A percentile compares a stretch with the other conserved stretches of the same genome.
These are phyloP conservation scores for Phaeosphaeriaceae sp. DNA, from an alignment of 2,329 filamentous ascomycete genomes.

Conservation along the genomic window DNA sequence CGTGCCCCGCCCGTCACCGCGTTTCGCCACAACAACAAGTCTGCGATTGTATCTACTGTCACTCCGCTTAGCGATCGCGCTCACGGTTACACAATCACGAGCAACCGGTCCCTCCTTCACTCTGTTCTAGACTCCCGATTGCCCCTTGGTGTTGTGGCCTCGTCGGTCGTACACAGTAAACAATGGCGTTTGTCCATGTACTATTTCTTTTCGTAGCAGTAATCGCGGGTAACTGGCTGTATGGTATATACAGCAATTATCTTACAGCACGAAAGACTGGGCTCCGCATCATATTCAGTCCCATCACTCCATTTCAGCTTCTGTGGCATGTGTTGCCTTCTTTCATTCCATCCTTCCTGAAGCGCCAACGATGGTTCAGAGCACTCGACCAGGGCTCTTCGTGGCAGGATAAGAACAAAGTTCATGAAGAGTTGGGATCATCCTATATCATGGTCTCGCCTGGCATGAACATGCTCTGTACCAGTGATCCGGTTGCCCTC, in stretches of 20 bases:
- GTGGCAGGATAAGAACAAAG: conserved; percentile 20
- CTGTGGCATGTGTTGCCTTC: conserved; percentile 14
- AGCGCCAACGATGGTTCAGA: conserved; percentile 17
- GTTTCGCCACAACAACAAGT: neutral
- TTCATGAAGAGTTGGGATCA: conserved; percentile 19
- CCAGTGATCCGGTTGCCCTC: conserved; percentile 21
- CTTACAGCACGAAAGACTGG: conserved; percentile 15
- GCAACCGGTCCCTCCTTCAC: neutral
- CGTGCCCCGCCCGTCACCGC: neutral
- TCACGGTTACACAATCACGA: neutral
- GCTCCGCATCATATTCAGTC: conserved; percentile 21
- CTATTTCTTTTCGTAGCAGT: conserved; percentile 6
- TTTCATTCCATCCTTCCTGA: conserved; percentile 3
- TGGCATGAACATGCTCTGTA: conserved; percentile 18
- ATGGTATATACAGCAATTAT: conserved; percentile 23
- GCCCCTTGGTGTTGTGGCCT: neutral
- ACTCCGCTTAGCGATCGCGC: too few species aligned
- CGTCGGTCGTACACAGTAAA: neutral
- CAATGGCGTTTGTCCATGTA: conserved; percentile 8
- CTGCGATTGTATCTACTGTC: neutral
- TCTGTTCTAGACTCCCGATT: neutral
- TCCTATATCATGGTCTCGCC: conserved; percentile 25
- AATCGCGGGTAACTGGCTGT: neutral
- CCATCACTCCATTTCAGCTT: conserved; percentile 20
- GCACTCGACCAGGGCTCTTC: conserved; percentile 17